Evolutionary conservation across 2,329 filamentous ascomycete species (phyloP), one percentile per base, ranked within the genome.

Genomic region (Talaromyces sp.): DNA sequence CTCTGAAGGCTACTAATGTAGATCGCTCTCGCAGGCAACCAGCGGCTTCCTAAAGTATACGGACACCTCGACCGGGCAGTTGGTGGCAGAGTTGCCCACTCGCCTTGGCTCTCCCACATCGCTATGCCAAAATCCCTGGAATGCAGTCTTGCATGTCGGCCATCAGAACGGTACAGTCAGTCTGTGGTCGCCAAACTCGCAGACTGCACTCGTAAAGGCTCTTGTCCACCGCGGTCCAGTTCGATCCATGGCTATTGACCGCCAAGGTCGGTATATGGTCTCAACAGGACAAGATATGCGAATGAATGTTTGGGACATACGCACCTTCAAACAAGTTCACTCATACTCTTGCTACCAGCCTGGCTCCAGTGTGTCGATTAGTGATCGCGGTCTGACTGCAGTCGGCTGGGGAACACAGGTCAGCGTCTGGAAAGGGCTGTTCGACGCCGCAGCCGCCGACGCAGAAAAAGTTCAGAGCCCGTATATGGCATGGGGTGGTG

Each of bases 91-190:
- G 74, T 84, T 95, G 60, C 86, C 91, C 30, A 98, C 93, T 11
- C 88, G 89, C 72, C 84, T 93, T 64, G 95, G 95, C 30, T 87
- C 90, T 3, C 91, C 95, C 1, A 91, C 90, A 3, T 86, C 93
- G 3, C 84, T 99, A 65, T 83, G 87, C 4, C 93, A 97, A 70
- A 99, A 99, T 72, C 90, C 91, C 0, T 89, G 90, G 76, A 99
- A 99, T 73, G 95, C 92, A 17, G 88, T 99, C 62, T 81, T 97
- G 55, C 92, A 98, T 69, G 86, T 93, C 64, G 95, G 95, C 10
- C 93, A 98, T 72, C 92, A 96, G 72, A 98, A 98, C 71, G 95
- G 95, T 61, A 90, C 91, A 2, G 92, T 99, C 39, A 95, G 92
- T 2, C 80, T 99, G 52, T 99, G 95, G 95, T 97, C 93, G 2